phyloP scores from a whole-genome alignment of 768 basidiomycete genomes.

The Sarcodon aspratus region DNA sequence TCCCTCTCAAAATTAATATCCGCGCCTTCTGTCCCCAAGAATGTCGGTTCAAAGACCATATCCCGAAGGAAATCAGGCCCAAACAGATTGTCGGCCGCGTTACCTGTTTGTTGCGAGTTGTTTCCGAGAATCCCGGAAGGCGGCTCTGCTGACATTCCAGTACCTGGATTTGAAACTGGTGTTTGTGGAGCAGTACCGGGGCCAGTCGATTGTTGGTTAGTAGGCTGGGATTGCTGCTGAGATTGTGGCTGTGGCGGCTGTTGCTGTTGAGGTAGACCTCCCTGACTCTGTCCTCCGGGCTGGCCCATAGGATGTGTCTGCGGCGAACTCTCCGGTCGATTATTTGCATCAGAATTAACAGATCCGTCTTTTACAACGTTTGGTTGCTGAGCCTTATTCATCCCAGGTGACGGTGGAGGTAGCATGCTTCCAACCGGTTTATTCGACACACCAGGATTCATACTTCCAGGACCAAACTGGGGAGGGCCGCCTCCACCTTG shows the following conservation, averaged over 20 bases:
- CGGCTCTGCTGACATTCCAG: constrained; percentile 7
- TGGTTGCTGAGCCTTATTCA: constrained; percentile 12
- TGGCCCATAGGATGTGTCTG: constrained; percentile 6
- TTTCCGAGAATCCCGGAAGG: constrained; percentile 18
- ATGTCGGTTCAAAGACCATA: constrained; percentile 25
- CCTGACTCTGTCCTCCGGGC: neutral
- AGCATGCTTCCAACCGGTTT: constrained; percentile 38
- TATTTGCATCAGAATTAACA: constrained; percentile 4
- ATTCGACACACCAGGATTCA: constrained; percentile 5
- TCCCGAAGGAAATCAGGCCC: constrained; percentile 17
- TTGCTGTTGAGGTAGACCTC: constrained; percentile 3
- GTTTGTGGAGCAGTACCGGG: constrained; percentile 21
- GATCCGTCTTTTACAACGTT: constrained; percentile 7
- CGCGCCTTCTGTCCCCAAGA: constrained; percentile 28
- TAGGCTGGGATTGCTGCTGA: constrained; percentile 7
- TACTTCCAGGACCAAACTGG: neutral
- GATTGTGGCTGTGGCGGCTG: neutral
- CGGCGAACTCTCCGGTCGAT: constrained; percentile 11
- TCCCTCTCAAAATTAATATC: constrained; percentile 57
- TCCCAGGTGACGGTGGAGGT: constrained; percentile 37
- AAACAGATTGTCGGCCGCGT: constrained; percentile 8
- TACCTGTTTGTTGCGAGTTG: constrained; percentile 30
- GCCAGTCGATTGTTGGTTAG: constrained; percentile 13
- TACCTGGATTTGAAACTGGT: constrained; percentile 10
- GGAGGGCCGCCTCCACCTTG: neutral